Base-by-base conservation (phyloP, 495 filamentous ascomycete genomes). In the Penicillium subrubescens region DNA sequence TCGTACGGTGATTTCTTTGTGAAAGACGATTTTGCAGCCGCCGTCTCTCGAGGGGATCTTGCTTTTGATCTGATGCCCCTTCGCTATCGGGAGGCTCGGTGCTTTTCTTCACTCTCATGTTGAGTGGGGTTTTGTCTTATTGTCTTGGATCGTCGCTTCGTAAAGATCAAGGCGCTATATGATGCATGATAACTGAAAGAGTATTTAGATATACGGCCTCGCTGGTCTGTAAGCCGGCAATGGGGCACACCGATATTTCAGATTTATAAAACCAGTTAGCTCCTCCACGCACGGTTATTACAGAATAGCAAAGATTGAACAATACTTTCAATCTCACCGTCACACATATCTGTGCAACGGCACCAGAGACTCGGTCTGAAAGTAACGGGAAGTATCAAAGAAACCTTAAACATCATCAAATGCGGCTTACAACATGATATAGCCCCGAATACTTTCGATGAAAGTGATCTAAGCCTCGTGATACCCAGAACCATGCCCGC, bases 11-110 rank as follows among this genome's bases (percentile, higher is more conserved):
- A 21, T 79, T 79, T 34, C 77, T 56, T 60, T 79, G 77, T 0
- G 77, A 77, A 1, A 79, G 72, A 0, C 76, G 71, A 33, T 79
- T 79, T 37, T 79, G 76, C 11, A 77, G 58, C 33, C 76, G 64
- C 51, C 76, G 56, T 62, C 73, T 65, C 48, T 77, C 73, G 5
- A 74, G 35, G 4, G 70, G 70, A 58, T 76, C 72, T 48, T 75
- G 71, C 2, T 67, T 69, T 27, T 63, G 61, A 8, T 44, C 41
- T 25, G 64, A 29, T 2, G 63, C 56, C 17, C 63, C 66, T 7
- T 67, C 66, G 15, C 59, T 52, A 1, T 51, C 53, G 0, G 60
- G 62, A 21, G 64, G 57, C 41, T 64, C 48, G 10, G 62, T 10
- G 0, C 50, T 29, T 25, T 52, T 41, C 34, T 67, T 67, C 11